Conservation (phyloP, 768 basidiomycete genomes). For the Amanita muscaria region DNA sequence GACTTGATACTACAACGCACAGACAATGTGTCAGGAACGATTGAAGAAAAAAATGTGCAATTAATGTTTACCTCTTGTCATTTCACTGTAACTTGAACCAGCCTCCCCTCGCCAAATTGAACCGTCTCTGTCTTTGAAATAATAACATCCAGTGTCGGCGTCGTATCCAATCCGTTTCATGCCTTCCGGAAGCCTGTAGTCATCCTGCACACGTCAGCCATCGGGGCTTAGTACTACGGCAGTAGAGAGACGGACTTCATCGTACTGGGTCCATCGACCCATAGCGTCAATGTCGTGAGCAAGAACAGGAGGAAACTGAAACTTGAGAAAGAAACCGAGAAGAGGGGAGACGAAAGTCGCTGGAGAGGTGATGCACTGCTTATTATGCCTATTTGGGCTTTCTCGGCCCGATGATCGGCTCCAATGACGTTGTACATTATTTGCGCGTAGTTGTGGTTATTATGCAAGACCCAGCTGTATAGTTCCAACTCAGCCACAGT, state of each 20-base stretch:
- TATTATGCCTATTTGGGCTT: too few relatives aligned
- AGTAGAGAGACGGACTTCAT: conserved; percentile 26
- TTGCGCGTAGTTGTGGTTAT: conserved; percentile 20
- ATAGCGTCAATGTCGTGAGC: conserved; percentile 8
- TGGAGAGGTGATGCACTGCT: too few relatives aligned
- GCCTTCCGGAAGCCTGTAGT: conserved; percentile 43
- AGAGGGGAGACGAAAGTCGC: background rate
- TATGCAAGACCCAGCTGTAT: conserved; percentile 27
- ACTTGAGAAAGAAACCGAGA: background rate
- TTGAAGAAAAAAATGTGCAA: background rate
- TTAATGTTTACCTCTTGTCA: conserved; percentile 32
- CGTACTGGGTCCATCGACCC: conserved; percentile 39
- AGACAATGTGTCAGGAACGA: background rate
- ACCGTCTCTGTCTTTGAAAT: conserved; percentile 51
- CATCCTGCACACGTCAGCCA: conserved; percentile 28
- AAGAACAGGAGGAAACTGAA: background rate
- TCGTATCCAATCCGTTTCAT: conserved; percentile 72
- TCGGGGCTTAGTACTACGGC: background rate
- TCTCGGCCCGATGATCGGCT: too few relatives aligned
- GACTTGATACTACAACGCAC: conserved; percentile 19
- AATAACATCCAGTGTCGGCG: conserved; percentile 57
- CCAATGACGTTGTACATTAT: background rate
- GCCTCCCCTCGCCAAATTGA: conserved; percentile 47
- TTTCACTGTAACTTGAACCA: conserved; percentile 55
- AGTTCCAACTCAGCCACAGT: conserved; percentile 31